Evolutionary conservation across 2,329 filamentous ascomycete genomes (phyloP), one percentile per base, ranked within the genome.

Genomic region (Sclerotinia borealis): DNA sequence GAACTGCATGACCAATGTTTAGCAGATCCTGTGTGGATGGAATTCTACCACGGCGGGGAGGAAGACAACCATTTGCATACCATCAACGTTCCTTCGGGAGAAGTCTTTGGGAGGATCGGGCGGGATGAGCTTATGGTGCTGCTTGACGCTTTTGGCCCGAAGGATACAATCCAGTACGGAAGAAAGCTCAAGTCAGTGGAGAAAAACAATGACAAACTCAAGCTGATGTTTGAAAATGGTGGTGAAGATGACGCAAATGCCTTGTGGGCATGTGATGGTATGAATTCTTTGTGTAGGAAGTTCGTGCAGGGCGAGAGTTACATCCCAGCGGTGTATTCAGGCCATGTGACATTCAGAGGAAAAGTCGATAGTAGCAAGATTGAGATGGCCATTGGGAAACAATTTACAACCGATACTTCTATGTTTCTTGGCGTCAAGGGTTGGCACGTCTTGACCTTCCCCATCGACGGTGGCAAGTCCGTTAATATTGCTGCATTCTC

Each of bases 221-320:
- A 60, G 15, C 27, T 64, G 34, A 37, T 17, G 9, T 62, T 66
- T 50, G 59, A 59, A 29, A 54, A 66, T 50, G 64, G 64, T 29
- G 41, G 22, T 27, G 63, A 56, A 27, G 52, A 62, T 29, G 22
- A 43, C 19, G 59, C 56, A 29, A 52, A 56, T 59, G 64, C 63
- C 2, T 17, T 66, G 22, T 66, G 58, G 63, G 59, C 58, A 4
- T 66, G 62, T 39, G 64, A 66, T 62, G 64, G 64, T 19, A 66
- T 66, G 64, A 64, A 66, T 34, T 62, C 59, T 34, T 27, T 66
- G 41, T 51, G 59, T 22, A 61, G 64, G 22, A 47, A 66, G 25
- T 27, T 64, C 17, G 58, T 66, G 7, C 62, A 66, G 61, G 64
- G 58, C 17, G 29, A 59, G 22, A 36, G 59, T n/a, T 59, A 64